Conservation (phyloP, 768 basidiomycete species). For the Butyriboletus loyo region DNA sequence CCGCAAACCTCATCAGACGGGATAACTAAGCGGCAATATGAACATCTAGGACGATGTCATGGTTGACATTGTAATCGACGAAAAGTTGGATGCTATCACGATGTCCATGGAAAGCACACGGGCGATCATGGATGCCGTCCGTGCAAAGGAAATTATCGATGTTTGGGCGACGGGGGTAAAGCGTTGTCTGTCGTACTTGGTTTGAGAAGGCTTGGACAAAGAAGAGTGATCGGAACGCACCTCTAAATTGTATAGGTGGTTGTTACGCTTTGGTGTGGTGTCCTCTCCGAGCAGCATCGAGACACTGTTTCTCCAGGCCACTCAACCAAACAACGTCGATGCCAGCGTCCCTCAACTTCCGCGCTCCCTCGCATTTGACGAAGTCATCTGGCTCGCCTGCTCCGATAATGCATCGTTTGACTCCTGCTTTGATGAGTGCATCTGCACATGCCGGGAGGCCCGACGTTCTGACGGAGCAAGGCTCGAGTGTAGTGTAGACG, state of each 20-base stretch:
- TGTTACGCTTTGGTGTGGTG: constrained; percentile 23
- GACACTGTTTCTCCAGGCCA: constrained; percentile 76
- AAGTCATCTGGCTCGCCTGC: constrained; percentile 92
- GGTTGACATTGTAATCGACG: constrained; percentile 30
- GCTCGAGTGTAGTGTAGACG: constrained; percentile 95
- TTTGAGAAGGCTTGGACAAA: not conserved
- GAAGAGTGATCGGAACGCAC: constrained; percentile 2
- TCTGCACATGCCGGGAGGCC: constrained; percentile 85
- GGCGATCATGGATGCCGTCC: constrained; percentile 11
- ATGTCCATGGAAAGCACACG: constrained; percentile 23
- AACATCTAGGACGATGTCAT: constrained; percentile 33
- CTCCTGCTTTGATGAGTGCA: constrained; percentile 66
- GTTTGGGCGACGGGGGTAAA: constrained; percentile 21
- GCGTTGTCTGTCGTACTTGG: constrained; percentile 4
- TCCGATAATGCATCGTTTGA: constrained; percentile 82
- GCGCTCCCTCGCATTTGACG: constrained; percentile 87
- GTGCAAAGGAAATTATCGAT: constrained; percentile 17
- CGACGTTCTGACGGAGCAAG: constrained; percentile 86
- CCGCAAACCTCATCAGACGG: not conserved
- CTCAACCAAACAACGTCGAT: constrained; percentile 73
- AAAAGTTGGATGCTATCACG: constrained; percentile 14
- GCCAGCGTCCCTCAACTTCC: constrained; percentile 64
- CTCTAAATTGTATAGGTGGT: not conserved
- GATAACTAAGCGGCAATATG: not conserved
- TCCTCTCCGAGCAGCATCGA: constrained; percentile 71